Percentiles rank a stretch among this genome's conserved stretches.
phyloP scores from a whole-genome alignment of 306 rosid genomes.

The Benincasa hispida region DNA sequence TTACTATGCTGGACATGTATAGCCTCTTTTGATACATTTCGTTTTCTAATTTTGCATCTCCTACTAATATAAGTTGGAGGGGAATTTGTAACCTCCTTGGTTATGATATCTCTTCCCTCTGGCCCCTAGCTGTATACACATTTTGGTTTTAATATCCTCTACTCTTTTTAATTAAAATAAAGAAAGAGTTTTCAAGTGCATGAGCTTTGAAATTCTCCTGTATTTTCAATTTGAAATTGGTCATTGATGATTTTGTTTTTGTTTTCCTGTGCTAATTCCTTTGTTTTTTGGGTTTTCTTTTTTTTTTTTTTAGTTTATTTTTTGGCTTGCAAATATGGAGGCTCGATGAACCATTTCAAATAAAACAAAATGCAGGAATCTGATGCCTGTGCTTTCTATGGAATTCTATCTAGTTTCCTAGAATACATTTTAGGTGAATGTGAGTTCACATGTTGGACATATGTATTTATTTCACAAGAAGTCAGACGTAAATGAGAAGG shows the following conservation, averaged over 20 bases:
- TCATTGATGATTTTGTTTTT: background rate
- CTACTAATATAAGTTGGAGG: background rate
- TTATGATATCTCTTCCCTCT: background rate
- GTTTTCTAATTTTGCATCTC: background rate
- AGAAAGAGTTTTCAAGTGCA: background rate
- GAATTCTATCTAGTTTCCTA: background rate
- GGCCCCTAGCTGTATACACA: background rate
- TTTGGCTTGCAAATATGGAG: background rate
- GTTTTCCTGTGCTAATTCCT: background rate
- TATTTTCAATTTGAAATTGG: background rate
- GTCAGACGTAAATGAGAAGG: background rate
- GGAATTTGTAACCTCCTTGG: background rate
- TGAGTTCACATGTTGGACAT: background rate
- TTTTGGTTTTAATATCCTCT: background rate
- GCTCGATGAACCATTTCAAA: background rate
- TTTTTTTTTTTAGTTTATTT: no score
- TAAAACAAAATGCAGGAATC: background rate
- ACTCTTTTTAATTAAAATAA: background rate
- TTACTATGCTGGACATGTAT: constrained; percentile 95
- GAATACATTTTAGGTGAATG: background rate
- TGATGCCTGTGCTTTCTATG: background rate
- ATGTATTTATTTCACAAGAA: background rate
- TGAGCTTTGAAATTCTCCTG: background rate
- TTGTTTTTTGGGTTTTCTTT: no score
- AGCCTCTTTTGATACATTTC: constrained; percentile 11